Evolutionary conservation across 345 rosid genomes (phyloP).

Genomic region (Lenwebbia sp.): DNA sequence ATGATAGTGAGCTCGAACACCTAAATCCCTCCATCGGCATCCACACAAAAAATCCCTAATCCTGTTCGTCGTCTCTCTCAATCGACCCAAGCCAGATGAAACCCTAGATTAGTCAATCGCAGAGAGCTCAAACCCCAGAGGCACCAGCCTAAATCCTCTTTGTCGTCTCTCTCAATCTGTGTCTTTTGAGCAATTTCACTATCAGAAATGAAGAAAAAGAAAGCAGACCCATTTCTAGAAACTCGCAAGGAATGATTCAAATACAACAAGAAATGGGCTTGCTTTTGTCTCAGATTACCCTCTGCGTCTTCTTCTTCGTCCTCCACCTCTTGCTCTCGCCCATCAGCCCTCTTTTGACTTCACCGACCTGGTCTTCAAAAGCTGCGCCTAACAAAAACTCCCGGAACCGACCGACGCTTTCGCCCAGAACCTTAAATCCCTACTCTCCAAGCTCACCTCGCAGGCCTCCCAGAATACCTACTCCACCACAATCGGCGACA

Average conservation of each 20-base stretch:
- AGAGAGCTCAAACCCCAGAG: too few relatives aligned
- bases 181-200: too few relatives aligned
- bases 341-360: neutral
- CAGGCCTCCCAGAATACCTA: slow-evolving; percentile 44
- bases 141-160: too few relatives aligned
- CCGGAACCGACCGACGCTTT: slow-evolving; percentile 51
- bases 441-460: slow-evolving; percentile 41
- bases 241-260: neutral
- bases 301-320: neutral
- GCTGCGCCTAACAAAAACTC: slow-evolving; percentile 58
- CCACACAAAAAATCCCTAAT: too few relatives aligned
- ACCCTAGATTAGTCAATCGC: too few relatives aligned
- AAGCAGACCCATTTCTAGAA: neutral
- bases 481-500: slow-evolving; percentile 40
- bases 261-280: neutral
- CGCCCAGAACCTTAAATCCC: slow-evolving; percentile 45
- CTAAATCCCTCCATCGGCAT: too few relatives aligned
- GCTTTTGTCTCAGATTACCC: neutral
- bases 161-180: too few relatives aligned
- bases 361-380: slow-evolving; percentile 51
- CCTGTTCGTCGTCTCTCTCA: too few relatives aligned
- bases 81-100: too few relatives aligned
- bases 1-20: too few relatives aligned
- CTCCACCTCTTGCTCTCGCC: neutral
- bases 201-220: neutral